These are phyloP conservation scores for Trametes elegans DNA, from an alignment of 768 basidiomycete genomes.

Conservation along the genomic window DNA sequence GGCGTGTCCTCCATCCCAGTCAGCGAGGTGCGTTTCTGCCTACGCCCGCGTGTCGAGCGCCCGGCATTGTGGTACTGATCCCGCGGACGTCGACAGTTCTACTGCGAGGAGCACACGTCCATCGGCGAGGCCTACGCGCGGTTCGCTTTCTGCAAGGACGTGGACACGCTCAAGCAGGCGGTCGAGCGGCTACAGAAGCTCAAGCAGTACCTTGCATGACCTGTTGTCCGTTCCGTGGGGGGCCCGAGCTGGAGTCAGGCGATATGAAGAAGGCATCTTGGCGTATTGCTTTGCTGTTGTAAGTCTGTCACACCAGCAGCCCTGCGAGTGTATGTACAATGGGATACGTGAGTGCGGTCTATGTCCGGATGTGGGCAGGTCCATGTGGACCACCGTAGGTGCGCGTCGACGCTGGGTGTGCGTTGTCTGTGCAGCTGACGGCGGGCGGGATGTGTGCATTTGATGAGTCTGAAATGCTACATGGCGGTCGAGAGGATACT, in stretches of 20 bases:
- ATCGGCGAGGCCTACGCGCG: slow-evolving; percentile 87
- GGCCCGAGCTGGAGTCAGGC: no score
- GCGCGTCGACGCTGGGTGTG: no score
- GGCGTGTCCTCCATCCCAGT: slow-evolving; percentile 94
- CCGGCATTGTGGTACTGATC: background rate
- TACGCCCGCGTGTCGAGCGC: background rate
- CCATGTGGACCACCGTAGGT: no score
- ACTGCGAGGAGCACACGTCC: slow-evolving; percentile 79
- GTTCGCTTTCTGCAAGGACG: slow-evolving; percentile 96
- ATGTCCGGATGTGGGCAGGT: no score
- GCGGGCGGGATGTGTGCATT: no score
- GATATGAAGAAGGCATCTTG: no score
- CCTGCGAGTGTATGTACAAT: background rate
- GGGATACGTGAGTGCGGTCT: background rate
- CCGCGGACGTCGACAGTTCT: slow-evolving; percentile 71
- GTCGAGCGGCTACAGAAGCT: slow-evolving; percentile 77
- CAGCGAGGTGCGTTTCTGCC: slow-evolving; percentile 67
- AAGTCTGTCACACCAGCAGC: no score
- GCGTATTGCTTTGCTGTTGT: no score
- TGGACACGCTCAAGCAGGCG: slow-evolving; percentile 79
- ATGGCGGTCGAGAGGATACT: no score
- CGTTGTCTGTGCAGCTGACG: no score
- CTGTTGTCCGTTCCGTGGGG: background rate
- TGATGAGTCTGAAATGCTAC: no score
- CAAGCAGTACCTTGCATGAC: slow-evolving; percentile 53